Conservation (phyloP, 1,139 yeast genomes). For the Hanseniaspora sp. region DNA sequence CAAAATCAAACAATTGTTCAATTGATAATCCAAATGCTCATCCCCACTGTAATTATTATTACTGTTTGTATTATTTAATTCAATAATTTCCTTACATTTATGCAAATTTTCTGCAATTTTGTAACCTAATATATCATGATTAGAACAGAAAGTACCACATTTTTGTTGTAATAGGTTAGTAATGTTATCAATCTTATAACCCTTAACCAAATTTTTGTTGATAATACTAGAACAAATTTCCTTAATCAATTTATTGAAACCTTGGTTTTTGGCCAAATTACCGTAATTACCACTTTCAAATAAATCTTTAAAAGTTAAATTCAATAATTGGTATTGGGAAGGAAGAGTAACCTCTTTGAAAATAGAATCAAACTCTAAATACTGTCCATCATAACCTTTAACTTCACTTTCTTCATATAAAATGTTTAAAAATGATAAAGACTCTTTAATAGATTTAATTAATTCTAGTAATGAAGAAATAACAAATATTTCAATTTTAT, state of each 20-base stretch:
- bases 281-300: constrained; percentile 30
- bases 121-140: constrained; percentile 85
- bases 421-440: constrained; percentile 74
- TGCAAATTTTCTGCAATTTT: constrained; percentile 88
- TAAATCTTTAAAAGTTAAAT: constrained; percentile 60
- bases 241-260: constrained; percentile 62
- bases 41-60: constrained; percentile 10
- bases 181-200: constrained; percentile 86
- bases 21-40: constrained; percentile 58
- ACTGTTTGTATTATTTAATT: constrained; percentile 29
- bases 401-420: constrained; percentile 61
- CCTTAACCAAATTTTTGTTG: constrained; percentile 75
- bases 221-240: constrained; percentile 82
- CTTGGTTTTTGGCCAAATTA: constrained; percentile 21
- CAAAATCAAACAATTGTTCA: constrained; percentile 62
- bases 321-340: constrained; percentile 56
- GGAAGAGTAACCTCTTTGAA: constrained; percentile 57
- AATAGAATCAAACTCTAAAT: constrained; percentile 45
- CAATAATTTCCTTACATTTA: constrained; percentile 57
- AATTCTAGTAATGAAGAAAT: constrained; percentile 67
- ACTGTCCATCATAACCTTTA: constrained; percentile 34
- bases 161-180: constrained; percentile 82
- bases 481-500: constrained; percentile 88
- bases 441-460: constrained; percentile 73
- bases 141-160: constrained; percentile 90